Evolutionary conservation across 164 flowering plant genomes (phyloP), one percentile per base, ranked within the genome.

Genomic region (Paratinospora sagittata): DNA sequence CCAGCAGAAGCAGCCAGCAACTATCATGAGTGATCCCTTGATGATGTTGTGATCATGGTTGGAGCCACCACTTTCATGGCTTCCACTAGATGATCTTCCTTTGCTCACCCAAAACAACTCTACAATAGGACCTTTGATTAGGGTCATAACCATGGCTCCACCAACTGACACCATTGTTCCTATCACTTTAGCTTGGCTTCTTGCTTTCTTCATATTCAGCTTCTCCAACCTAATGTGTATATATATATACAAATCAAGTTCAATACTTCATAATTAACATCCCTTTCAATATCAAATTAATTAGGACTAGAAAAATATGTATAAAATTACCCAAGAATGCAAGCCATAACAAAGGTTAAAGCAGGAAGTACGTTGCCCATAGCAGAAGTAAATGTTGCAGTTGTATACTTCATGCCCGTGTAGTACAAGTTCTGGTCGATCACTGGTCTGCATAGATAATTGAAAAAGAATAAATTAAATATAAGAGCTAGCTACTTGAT

Each of bases 61-160:
- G 49, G 66, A 16, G 27, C 55, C 70, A 21, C 63, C 26, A n/a
- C 77, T n/a, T 41, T 33, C 67, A 52, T 78, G 80, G 78, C 77
- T 79, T 66, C 41, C 16, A 52, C 4, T 1, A 2, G 8, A 16
- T 19, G 8, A 6, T n/a, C 66, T 8, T 11, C 73, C 76, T 19
- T n/a, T 26, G 17, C 67, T 70, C 0, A 76, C 36, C 63, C 73
- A 64, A 1, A 85, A 52, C 34, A 88, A 49, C 52, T 89, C 72
- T 19, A 91, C 65, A 14, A 85, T 62, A 5, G 94, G 93, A 7
- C 98, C 98, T 81, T 90, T 90, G 89, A 90, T 90, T 39, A 93
- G 30, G 0, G 96, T 91, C 98, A 93, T 93, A 33, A 89, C 69
- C 88, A 87, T 85, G 1, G 97, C 96, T 78, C 98, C 97, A 5